phyloP scores from a whole-genome alignment of 1,284 basidiomycete genomes.

The Meripilus lineatus region DNA sequence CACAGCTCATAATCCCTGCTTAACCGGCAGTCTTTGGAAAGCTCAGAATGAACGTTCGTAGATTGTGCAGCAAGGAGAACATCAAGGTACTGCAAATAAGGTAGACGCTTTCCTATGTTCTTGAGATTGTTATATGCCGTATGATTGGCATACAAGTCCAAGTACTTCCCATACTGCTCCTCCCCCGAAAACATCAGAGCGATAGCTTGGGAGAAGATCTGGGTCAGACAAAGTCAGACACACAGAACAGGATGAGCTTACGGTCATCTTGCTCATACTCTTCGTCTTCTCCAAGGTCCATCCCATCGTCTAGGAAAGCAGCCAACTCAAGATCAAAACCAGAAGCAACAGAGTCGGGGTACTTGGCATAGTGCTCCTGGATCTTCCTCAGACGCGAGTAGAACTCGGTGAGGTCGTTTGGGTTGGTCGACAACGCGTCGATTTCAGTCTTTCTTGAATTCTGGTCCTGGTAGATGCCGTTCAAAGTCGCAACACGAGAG shows the following conservation, averaged over 20 bases:
- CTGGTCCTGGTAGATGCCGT: slow-evolving; percentile 71
- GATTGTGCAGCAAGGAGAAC: slow-evolving; percentile 60
- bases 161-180: slow-evolving; percentile 91
- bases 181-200: slow-evolving; percentile 93
- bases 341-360: slow-evolving; percentile 82
- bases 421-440: slow-evolving; percentile 55
- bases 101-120: slow-evolving; percentile 71
- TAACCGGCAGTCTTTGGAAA: slow-evolving; percentile 68
- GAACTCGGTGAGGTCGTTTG: slow-evolving; percentile 86
- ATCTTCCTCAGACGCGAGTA: slow-evolving; percentile 91
- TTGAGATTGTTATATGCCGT: slow-evolving; percentile 89
- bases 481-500: slow-evolving; percentile 61
- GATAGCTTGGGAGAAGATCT: slow-evolving; percentile 53
- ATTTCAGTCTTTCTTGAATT: slow-evolving; percentile 60
- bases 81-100: slow-evolving; percentile 91
- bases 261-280: slow-evolving; percentile 77
- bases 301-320: slow-evolving; percentile 69
- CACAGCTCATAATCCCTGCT: slow-evolving; percentile 79
- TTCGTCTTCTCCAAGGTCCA: slow-evolving; percentile 64
- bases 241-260: no score
- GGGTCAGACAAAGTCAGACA: no score
- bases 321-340: slow-evolving; percentile 80
- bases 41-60: slow-evolving; percentile 60
- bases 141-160: slow-evolving; percentile 90
- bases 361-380: slow-evolving; percentile 94